Base-by-base conservation (phyloP, 192 early-diverging fungal genomes). In the Backusella luteola region DNA sequence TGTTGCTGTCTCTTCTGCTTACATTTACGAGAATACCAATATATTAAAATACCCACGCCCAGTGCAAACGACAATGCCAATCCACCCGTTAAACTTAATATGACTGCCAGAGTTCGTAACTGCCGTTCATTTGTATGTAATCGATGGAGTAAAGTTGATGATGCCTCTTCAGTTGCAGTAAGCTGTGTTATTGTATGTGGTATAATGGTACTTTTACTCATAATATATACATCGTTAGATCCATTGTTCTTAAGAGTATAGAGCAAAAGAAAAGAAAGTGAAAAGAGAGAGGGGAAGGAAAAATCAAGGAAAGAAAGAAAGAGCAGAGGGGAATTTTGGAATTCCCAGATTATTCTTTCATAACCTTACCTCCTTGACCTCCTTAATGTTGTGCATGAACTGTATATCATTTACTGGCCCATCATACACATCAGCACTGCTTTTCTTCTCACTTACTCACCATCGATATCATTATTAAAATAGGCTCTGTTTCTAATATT, bases 11-110 rank as follows among this genome's bases (percentile, higher is more conserved):
- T 36, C n/a, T 69, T 69, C 35, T 69, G 67, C 38, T 69, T 69
- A 69, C 67, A 69, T 69, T 69, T 69, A 69, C n/a, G 67, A 38
- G 36, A 35, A 49, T 53, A 53, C 71, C 71, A 73, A 53, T 73
- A 73, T 15, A 73, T 73, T 34, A 53, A 49, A 35, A 73, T 46
- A 52, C 71, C 71, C 26, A 53, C 49, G 15, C 42, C 71, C 12
- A 73, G 26, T 35, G 49, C 71, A 56, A 73, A 73, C 17, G 71
- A 73, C 32, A 73, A 32, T 34, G 49, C 49, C n/a, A 73, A 34
- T 35, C 71, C 71, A 46, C 71, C 71, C 7, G 71, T 34, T 53
- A 73, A 53, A 11, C 44, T 53, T n/a, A 73, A 53, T 52, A 73
- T 46, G 23, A 73, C 71, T 19, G 44, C 71, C 5, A 73, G n/a